Base-by-base conservation (phyloP, 495 filamentous ascomycete species). In the Filosporella fistucella region DNA sequence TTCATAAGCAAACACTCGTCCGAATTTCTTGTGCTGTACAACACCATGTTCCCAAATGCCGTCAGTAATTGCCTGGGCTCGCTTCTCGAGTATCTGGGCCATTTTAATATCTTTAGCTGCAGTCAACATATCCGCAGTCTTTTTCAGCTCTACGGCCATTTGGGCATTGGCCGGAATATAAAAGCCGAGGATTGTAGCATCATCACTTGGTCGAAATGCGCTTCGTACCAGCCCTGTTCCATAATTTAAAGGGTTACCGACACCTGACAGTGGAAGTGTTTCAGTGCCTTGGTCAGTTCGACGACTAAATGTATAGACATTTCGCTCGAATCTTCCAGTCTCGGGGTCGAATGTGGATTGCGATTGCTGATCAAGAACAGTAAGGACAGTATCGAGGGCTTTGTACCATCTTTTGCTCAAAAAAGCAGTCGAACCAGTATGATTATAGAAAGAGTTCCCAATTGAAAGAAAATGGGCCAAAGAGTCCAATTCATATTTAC, bases 401-500 rank as follows among this genome's bases (percentile, higher is more conserved):
- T 68, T 68, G 55, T 86, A 86, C 88, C 89, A 99, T 21, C 90
- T 75, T 16, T 75, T 58, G 2, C 77, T 90, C 35, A 97, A 61
- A 55, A 91, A 95, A 17, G 84, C 83, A 4, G 68, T 85, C 11
- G 86, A 91, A 11, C 74, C 75, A 1, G 89, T 95, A 58, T 84
- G 76, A 17, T 85, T 78, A 62, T 93, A 70, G 69, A 95, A 99
- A 37, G 93, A 80, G 51, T 91, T 96, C 1, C 76, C 80, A 30
- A 99, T 68, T 4, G 85, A 76, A 11, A 99, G 80, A 67, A 99
- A 99, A 61, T 89, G 80, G 3, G 90, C 93, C 0, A 99, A 75
- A 1, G 91, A 96, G 64, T 99, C 93, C 5, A 99, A 78, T 68
- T 99, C 93, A 66, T 96, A 99, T 67, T 99, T 99, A 76, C 93